Evolutionary conservation across 1,139 yeast genomes (phyloP), one percentile per base, ranked within the genome.

Genomic region (Magnusiomyces tetraspermus): DNA sequence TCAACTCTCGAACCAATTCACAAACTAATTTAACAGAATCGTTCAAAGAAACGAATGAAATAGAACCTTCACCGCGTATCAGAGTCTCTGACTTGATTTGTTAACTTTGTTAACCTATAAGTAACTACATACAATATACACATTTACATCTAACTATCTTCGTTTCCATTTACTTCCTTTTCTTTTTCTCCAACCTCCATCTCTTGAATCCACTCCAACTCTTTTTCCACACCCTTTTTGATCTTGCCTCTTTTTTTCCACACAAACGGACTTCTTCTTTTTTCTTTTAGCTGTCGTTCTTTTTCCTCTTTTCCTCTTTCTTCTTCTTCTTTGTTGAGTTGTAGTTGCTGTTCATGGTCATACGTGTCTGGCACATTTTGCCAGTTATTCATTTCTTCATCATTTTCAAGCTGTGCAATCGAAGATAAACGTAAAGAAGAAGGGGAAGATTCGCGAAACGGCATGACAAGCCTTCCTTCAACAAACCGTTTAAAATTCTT

Each of bases 11-110:
- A 21, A 17, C 31, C 15, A 8, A 5, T 24, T 13, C 8, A 22
- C 17, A 42, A 21, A 13, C 45, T 42, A 26, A 40, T 19, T 21
- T n/a, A 4, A 11, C 19, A 23, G 24, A 11, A 5, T 42, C 45
- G 23, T 36, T 17, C 5, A 21, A 38, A 38, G 42, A 38, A 4
- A 15, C 23, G 13, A 37, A 17, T 11, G 19, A n/a, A 3, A 23
- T 45, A 2, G 48, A 48, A 31, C 54, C 51, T n/a, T 53, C 56
- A 21, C 56, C 56, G 6, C 36, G 56, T 21, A 53, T 53, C 24
- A 49, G 53, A 26, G 56, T 53, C 13, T 53, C 56, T 15, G 56
- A 53, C 41, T 43, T 53, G 50, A 53, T 53, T 36, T 53, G 53
- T 17, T 51, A 26, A 43, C 15, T 15, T 10, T 23, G 11, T n/a